phyloP scores from a whole-genome alignment of 2,329 filamentous ascomycete genomes.

The Aspergillus sp. region DNA sequence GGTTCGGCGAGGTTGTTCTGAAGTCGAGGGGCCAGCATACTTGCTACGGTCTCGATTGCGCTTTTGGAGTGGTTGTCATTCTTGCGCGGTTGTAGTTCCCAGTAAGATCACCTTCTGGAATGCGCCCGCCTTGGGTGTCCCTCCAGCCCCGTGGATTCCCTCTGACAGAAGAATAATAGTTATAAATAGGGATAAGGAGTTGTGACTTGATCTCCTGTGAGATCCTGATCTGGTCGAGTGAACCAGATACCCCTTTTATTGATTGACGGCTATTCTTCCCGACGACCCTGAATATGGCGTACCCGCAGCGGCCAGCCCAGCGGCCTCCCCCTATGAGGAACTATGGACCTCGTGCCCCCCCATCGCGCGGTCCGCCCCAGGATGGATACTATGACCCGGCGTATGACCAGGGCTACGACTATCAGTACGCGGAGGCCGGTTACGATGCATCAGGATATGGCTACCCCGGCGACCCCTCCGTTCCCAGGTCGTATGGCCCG shows the following conservation, averaged over 20 bases:
- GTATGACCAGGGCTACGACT: slow-evolving; percentile 28
- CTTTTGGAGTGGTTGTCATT: neutral
- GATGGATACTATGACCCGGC: slow-evolving; percentile 26
- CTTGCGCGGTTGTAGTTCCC: slow-evolving; percentile 1
- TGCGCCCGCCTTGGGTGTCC: neutral
- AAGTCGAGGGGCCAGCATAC: slow-evolving; percentile 5
- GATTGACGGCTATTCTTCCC: neutral
- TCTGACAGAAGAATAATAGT: neutral
- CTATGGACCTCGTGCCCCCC: slow-evolving; percentile 25
- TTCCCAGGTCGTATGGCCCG: slow-evolving; percentile 25
- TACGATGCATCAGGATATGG: slow-evolving; percentile 29
- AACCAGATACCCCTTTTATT: neutral
- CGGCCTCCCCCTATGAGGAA: slow-evolving; percentile 34
- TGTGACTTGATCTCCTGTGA: neutral
- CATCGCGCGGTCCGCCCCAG: slow-evolving; percentile 22
- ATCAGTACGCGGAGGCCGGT: slow-evolving; percentile 18
- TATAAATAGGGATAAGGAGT: neutral
- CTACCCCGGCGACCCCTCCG: slow-evolving; percentile 25
- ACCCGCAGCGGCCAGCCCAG: slow-evolving; percentile 32
- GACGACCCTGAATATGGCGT: slow-evolving; percentile 31
- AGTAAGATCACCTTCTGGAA: neutral
- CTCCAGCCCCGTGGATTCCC: neutral
- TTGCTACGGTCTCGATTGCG: neutral
- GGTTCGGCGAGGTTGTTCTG: neutral
- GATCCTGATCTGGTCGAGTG: neutral